These are phyloP conservation scores for Klebsormidium nitens DNA, from an alignment of 139 green algal genomes.

Conservation along the genomic window DNA sequence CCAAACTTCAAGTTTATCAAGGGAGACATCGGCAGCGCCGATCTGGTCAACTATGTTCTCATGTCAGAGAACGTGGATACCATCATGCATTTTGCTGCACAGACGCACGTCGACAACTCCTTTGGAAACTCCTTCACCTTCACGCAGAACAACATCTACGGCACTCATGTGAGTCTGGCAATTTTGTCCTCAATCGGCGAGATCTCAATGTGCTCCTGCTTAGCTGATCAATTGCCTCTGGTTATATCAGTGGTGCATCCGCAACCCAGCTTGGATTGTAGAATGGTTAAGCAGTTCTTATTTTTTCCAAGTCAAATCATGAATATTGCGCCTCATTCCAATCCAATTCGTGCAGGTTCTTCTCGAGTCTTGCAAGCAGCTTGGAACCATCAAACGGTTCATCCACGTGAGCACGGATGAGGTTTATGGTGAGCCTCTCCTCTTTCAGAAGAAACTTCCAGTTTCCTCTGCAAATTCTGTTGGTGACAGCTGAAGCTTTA, in stretches of 20 bases:
- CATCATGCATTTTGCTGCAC: constrained; percentile 95
- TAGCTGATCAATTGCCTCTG: too few species aligned
- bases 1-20: constrained; percentile 95
- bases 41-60: constrained; percentile 85
- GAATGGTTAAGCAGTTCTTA: too few species aligned
- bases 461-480: too few species aligned
- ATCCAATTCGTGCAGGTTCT: too few species aligned
- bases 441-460: constrained; percentile 45
- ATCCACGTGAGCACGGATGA: constrained; percentile 81
- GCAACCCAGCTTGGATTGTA: too few species aligned
- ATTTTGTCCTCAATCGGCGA: too few species aligned
- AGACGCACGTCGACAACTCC: constrained; percentile 97
- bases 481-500: too few species aligned
- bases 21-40: constrained; percentile 84
- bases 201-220: too few species aligned
- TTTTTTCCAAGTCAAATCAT: too few species aligned
- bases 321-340: too few species aligned
- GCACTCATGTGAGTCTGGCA: constrained; percentile 90
- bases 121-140: constrained; percentile 88
- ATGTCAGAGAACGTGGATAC: constrained; percentile 85
- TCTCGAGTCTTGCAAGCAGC: constrained; percentile 77
- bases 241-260: too few species aligned
- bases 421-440: constrained; percentile 1
- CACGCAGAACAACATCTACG: constrained; percentile 91
- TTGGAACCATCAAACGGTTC: constrained; percentile 75